Conservation (phyloP, 345 rosid species). For the Gossypioides kirkii region DNA sequence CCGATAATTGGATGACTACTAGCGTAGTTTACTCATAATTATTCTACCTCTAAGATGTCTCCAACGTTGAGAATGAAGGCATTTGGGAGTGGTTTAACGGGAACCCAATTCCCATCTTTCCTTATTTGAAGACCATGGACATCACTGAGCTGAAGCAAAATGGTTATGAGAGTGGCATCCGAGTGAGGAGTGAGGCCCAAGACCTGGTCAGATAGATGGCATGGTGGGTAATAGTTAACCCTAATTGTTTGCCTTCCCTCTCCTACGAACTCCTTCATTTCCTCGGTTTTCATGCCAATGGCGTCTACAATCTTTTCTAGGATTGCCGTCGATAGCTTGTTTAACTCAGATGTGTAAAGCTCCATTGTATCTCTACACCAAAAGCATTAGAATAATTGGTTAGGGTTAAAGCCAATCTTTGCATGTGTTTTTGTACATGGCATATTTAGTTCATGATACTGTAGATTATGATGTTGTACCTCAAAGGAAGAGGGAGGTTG, state of each 20-base stretch:
- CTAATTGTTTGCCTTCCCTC: slow-evolving; percentile 9
- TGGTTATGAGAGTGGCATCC: slow-evolving; percentile 10
- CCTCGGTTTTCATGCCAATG: slow-evolving; percentile 22
- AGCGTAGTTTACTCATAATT: no score
- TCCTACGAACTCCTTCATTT: slow-evolving; percentile 27
- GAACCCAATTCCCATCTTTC: slow-evolving; percentile 33
- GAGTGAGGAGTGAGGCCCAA: slow-evolving; percentile 14
- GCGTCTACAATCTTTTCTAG: slow-evolving; percentile 25
- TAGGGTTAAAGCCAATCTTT: background rate
- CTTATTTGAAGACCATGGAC: slow-evolving; percentile 29
- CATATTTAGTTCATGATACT: no score
- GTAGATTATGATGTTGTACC: slow-evolving; percentile 3
- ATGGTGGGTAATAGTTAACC: slow-evolving; percentile 35
- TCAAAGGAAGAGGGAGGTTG: slow-evolving; percentile 30
- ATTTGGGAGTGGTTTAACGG: slow-evolving; percentile 26
- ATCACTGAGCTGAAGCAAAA: slow-evolving; percentile 29
- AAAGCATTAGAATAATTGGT: background rate
- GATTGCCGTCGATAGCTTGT: slow-evolving; percentile 21
- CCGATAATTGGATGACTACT: no score
- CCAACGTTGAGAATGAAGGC: slow-evolving; percentile 38
- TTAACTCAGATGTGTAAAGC: slow-evolving; percentile 23
- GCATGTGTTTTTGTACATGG: no score
- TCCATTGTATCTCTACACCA: slow-evolving; percentile 32
- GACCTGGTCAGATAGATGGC: slow-evolving; percentile 26
- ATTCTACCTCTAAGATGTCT: slow-evolving; percentile 27